Evolutionary conservation across 1,284 basidiomycete species (phyloP).

Genomic region (Cystobasidium slooffiae): DNA sequence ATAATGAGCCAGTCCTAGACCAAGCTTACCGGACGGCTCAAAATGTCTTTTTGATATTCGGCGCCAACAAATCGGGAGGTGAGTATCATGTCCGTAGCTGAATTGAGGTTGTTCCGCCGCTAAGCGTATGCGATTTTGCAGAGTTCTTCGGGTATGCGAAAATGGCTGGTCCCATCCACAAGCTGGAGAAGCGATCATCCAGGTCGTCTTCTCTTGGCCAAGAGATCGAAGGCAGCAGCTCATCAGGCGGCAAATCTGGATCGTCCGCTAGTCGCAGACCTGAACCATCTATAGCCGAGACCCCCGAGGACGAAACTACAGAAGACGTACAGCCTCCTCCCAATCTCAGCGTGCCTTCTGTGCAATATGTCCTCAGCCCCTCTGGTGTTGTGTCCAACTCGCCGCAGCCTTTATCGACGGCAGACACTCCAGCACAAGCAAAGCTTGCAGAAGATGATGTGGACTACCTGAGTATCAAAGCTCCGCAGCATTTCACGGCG

Average conservation of each 20-base stretch:
- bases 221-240: background rate
- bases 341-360: background rate
- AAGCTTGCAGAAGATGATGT: background rate
- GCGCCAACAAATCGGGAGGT: constrained; percentile 46
- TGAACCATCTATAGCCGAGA: constrained; percentile 32
- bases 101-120: background rate
- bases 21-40: constrained; percentile 68
- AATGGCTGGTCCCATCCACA: constrained; percentile 56
- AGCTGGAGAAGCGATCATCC: constrained; percentile 6
- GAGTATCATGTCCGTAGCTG: constrained; percentile 34
- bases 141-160: constrained; percentile 82
- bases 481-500: constrained; percentile 15
- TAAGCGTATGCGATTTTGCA: background rate
- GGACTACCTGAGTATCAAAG: constrained; percentile 31
- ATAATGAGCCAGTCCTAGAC: constrained; percentile 67
- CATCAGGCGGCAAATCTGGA: constrained; percentile 6
- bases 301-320: constrained; percentile 26
- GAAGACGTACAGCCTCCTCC: background rate
- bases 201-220: background rate
- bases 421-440: constrained; percentile 3
- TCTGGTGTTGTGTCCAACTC: constrained; percentile 35
- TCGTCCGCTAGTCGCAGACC: constrained; percentile 4
- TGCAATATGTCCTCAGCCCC: constrained; percentile 29
- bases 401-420: constrained; percentile 33
- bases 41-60: constrained; percentile 44